These are phyloP conservation scores for Diplodia scrobiculata DNA, from an alignment of 2,329 filamentous ascomycete genomes.

Conservation along the genomic window DNA sequence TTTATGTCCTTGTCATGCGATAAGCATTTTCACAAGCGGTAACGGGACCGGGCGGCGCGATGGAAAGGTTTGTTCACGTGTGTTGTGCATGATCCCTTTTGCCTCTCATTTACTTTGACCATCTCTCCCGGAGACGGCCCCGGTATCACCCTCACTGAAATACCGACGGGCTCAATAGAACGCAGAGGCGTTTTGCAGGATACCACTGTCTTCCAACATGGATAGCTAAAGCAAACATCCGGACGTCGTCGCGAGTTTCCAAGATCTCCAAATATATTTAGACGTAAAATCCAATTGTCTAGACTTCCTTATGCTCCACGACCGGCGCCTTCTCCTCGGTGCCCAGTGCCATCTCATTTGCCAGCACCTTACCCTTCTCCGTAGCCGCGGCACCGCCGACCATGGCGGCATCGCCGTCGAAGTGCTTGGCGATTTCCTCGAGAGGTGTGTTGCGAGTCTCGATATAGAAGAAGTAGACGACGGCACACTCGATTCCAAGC, in stretches of 20 bases:
- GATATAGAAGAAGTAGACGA: slow-evolving; percentile 63
- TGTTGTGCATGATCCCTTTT: no score
- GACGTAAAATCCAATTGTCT: not conserved
- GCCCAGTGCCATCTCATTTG: slow-evolving; percentile 31
- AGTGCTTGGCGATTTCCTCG: slow-evolving; percentile 52
- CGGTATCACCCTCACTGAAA: no score
- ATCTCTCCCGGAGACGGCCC: no score
- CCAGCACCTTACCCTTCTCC: slow-evolving; percentile 38
- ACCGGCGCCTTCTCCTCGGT: slow-evolving; percentile 10
- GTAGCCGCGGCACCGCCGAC: slow-evolving; percentile 51
- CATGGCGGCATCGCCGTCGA: slow-evolving; percentile 51
- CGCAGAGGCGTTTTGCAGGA: no score
- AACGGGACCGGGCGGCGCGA: no score
- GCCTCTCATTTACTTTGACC: no score
- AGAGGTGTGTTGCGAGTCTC: slow-evolving; percentile 47
- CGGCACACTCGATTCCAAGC: slow-evolving; percentile 62
- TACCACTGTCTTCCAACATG: no score
- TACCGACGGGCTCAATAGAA: no score
- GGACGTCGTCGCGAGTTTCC: no score
- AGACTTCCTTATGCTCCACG: slow-evolving; percentile 23
- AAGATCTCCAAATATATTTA: no score
- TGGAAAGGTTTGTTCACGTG: no score
- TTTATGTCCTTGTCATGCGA: not conserved
- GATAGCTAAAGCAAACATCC: no score
- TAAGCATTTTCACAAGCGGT: not conserved